Conservation (phyloP, 441 rosid genomes). For the Bocquillonia castaneifolia region DNA sequence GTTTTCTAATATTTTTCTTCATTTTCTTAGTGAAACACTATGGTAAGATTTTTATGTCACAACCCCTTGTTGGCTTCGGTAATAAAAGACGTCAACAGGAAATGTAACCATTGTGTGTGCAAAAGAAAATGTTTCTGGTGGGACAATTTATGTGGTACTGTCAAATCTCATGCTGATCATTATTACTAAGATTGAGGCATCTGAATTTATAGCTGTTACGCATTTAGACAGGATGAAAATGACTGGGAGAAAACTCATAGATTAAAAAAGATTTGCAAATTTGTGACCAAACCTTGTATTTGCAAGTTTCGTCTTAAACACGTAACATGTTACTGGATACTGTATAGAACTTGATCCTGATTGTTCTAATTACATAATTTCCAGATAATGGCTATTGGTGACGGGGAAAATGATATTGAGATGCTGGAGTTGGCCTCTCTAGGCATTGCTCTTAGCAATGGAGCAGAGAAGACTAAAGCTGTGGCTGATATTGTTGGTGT, state of each 20-base stretch:
- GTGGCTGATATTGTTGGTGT: slow-evolving; percentile 68
- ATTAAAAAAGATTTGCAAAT: neutral
- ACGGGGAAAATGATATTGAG: slow-evolving; percentile 86
- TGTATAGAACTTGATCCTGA: neutral
- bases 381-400: slow-evolving; percentile 93
- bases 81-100: neutral
- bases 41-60: no score
- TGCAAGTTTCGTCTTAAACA: neutral
- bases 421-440: slow-evolving; percentile 84
- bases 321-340: neutral
- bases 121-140: neutral
- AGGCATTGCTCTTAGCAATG: slow-evolving; percentile 81
- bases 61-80: neutral
- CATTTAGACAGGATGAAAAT: neutral
- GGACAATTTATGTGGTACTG: neutral
- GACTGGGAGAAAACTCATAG: neutral
- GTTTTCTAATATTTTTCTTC: neutral
- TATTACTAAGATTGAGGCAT: neutral
- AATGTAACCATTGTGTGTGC: neutral
- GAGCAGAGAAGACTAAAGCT: slow-evolving; percentile 76
- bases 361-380: slow-evolving; percentile 1
- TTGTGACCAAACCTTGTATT: neutral
- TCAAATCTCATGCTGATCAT: neutral
- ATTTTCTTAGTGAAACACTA: neutral
- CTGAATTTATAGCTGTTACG: neutral